These are phyloP conservation scores for Pestalotiopsis fici DNA, from an alignment of 2,329 filamentous ascomycete genomes.

Conservation along the genomic window DNA sequence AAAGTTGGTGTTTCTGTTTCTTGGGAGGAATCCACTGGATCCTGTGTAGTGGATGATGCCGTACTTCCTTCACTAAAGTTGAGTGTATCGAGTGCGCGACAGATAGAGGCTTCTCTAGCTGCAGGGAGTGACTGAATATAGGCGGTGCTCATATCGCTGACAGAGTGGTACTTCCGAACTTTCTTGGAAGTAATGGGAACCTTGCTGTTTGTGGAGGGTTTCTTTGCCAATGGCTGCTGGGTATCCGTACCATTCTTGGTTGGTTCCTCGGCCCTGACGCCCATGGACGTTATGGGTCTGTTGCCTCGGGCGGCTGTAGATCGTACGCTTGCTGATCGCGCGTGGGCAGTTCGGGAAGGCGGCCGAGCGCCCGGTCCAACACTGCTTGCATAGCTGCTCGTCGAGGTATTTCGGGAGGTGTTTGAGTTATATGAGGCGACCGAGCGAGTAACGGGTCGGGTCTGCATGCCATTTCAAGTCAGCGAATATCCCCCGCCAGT, in stretches of 20 bases:
- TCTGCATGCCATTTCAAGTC: constrained; percentile 15
- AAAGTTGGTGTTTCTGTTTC: constrained; percentile 21
- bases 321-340: constrained; percentile 17
- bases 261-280: constrained; percentile 25
- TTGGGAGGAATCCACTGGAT: constrained; percentile 48
- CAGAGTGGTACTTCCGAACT: constrained; percentile 25
- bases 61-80: constrained; percentile 35
- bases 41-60: constrained; percentile 23
- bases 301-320: constrained; percentile 25
- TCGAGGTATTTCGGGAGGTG: constrained; percentile 23
- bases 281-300: constrained; percentile 30
- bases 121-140: constrained; percentile 15
- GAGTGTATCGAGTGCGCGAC: constrained; percentile 37
- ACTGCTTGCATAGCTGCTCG: constrained; percentile 37
- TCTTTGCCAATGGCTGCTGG: constrained; percentile 15
- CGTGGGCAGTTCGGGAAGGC: constrained; percentile 28
- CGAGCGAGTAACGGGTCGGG: constrained; percentile 2
- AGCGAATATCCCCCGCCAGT: neutral
- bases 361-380: constrained; percentile 35
- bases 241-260: constrained; percentile 40
- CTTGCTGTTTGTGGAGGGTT: constrained; percentile 11
- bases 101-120: constrained; percentile 46
- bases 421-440: constrained; percentile 8
- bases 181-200: constrained; percentile 18
- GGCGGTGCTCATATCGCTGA: constrained; percentile 19